These are phyloP conservation scores for Tulasnella sp. DNA, from an alignment of 768 basidiomycete species.

Conservation along the genomic window DNA sequence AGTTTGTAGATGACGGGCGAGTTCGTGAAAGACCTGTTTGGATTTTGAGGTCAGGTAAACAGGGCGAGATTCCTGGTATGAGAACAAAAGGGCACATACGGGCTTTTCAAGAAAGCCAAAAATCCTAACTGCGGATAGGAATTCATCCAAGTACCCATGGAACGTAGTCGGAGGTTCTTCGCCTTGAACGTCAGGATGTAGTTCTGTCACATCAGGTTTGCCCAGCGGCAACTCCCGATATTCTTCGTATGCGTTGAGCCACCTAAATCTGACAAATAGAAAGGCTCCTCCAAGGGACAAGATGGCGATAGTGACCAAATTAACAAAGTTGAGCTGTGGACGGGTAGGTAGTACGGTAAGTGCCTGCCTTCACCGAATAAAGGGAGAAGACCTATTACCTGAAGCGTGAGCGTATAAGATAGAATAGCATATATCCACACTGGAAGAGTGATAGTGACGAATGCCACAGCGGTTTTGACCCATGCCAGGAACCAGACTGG, in stretches of 20 bases:
- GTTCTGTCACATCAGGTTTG: slow-evolving; percentile 73
- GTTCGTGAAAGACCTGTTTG: slow-evolving; percentile 86
- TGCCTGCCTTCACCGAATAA: background rate
- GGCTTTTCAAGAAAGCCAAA: slow-evolving; percentile 98
- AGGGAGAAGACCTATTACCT: slow-evolving; percentile 40
- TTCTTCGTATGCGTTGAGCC: slow-evolving; percentile 35
- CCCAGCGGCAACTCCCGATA: slow-evolving; percentile 71
- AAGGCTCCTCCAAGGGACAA: slow-evolving; percentile 56
- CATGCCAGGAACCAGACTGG: slow-evolving; percentile 80
- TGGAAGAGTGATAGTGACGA: slow-evolving; percentile 75
- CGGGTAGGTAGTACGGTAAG: slow-evolving; percentile 1
- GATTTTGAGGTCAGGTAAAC: background rate
- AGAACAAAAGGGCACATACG: slow-evolving; percentile 37
- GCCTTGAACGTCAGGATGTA: slow-evolving; percentile 80
- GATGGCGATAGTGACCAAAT: slow-evolving; percentile 66
- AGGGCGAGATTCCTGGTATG: background rate
- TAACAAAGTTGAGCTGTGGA: slow-evolving; percentile 85
- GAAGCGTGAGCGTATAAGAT: slow-evolving; percentile 83
- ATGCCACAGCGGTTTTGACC: slow-evolving; percentile 58
- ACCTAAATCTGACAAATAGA: slow-evolving; percentile 62
- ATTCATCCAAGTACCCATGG: slow-evolving; percentile 96
- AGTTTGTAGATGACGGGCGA: slow-evolving; percentile 92
- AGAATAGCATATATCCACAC: slow-evolving; percentile 63
- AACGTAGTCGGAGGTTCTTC: slow-evolving; percentile 58
- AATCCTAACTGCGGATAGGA: slow-evolving; percentile 88